Percentiles rank a stretch among this genome's conserved stretches.
These are phyloP conservation scores for Pythium insidiosum DNA, from an alignment of 352 stramenopile genomes.

Conservation along the genomic window DNA sequence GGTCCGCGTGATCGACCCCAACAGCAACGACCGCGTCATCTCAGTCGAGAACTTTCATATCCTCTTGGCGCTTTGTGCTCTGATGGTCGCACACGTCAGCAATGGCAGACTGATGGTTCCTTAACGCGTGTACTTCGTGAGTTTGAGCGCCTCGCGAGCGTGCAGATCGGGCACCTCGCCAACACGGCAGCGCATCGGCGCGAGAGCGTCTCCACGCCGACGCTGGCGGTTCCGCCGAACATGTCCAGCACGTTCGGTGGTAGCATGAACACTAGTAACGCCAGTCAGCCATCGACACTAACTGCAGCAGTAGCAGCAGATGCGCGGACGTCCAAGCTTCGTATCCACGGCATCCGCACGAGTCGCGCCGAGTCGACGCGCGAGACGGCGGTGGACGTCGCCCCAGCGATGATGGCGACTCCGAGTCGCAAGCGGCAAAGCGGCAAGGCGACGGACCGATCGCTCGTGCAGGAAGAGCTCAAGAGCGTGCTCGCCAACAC, in stretches of 20 bases:
- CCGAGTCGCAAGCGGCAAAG: constrained; percentile 14
- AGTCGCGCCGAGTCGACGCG: constrained; percentile 3
- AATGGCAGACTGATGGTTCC: no score
- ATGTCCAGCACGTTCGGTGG: not conserved
- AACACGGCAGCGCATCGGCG: no score
- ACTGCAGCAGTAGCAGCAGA: not conserved
- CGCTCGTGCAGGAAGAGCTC: constrained; percentile 65
- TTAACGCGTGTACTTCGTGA: constrained; percentile 73
- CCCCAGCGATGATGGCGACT: not conserved
- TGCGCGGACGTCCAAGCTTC: constrained; percentile 12
- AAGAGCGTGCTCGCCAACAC: constrained; percentile 50
- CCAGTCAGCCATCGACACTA: no score
- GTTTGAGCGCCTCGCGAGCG: constrained; percentile 59
- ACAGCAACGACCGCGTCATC: constrained; percentile 33
- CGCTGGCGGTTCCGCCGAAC: not conserved
- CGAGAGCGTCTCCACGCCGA: not conserved
- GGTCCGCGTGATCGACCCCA: constrained; percentile 41
- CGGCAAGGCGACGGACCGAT: constrained; percentile 30
- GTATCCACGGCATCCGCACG: constrained; percentile 15
- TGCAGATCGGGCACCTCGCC: constrained; percentile 43
- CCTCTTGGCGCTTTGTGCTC: constrained; percentile 14
- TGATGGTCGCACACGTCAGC: not conserved
- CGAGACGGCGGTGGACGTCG: not conserved
- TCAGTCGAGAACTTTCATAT: constrained; percentile 77
- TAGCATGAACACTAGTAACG: not conserved